These are phyloP conservation scores for Brettanomyces sp. DNA, from an alignment of 805 yeast genomes.

Conservation along the genomic window DNA sequence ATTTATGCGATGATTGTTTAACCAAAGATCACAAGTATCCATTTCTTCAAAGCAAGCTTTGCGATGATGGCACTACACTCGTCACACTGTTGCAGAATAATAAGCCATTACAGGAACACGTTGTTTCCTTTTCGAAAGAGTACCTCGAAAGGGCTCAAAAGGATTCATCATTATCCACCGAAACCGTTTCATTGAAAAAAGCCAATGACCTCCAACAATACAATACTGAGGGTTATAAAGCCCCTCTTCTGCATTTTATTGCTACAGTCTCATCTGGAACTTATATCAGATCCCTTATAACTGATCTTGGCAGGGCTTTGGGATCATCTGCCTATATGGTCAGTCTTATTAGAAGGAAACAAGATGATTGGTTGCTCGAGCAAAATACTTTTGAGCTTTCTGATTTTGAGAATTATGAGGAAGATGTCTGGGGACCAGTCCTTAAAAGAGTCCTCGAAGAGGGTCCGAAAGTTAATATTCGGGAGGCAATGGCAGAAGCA, in stretches of 20 bases:
- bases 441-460: conserved; percentile 42
- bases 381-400: conserved; percentile 57
- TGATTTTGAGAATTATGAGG: conserved; percentile 55
- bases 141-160: conserved; percentile 36
- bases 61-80: conserved; percentile 38
- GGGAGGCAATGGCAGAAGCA: conserved; percentile 28
- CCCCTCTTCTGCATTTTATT: conserved; percentile 64
- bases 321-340: conserved; percentile 86
- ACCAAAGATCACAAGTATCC: conserved; percentile 46
- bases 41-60: conserved; percentile 33
- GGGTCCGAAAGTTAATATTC: conserved; percentile 31
- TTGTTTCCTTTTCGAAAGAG: conserved; percentile 49
- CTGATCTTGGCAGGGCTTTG: conserved; percentile 80
- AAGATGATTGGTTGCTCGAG: conserved; percentile 77
- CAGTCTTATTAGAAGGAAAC: conserved; percentile 59
- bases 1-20: conserved; percentile 45
- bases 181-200: conserved; percentile 24
- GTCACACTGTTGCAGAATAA: conserved; percentile 28
- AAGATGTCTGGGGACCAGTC: conserved; percentile 63
- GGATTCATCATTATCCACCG: conserved; percentile 16
- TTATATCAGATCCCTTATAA: conserved; percentile 79
- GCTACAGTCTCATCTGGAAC: conserved; percentile 91
- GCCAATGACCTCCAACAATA: conserved; percentile 26
- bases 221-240: conserved; percentile 33
- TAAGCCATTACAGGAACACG: conserved; percentile 57